Base-by-base conservation (phyloP, 768 basidiomycete genomes). In the Phlebiopsis flavidoalba region DNA sequence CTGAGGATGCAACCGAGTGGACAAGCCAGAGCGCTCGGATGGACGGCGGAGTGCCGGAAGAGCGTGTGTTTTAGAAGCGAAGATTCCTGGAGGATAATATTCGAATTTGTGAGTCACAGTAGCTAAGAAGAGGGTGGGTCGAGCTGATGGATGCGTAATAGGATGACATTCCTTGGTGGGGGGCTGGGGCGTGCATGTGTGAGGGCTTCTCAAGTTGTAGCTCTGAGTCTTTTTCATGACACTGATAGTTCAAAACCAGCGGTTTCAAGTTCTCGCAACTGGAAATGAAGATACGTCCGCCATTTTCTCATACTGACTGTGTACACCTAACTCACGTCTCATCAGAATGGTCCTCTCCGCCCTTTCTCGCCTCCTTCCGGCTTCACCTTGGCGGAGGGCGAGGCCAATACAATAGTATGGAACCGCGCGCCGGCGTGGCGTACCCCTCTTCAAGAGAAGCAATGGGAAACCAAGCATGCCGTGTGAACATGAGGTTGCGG, bases 21-120 rank as follows among this genome's bases (percentile, higher is more conserved):
- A n/a, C n/a, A 80, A 79, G 64, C 81, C 80, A 1, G 79, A 82
- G 64, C 69, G 81, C 31, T 83, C n/a, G 81, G 81, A 69, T 81
- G 1, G 54, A 43, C 11, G 45, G 15, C 63, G 70, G 3, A 70
- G 72, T 1, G n/a, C 80, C 79, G 4, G 66, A 74, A 5, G 53
- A n/a, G n/a, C n/a, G n/a, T n/a, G 65, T 17, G 66, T 81, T 2
- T 59, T 58, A 1, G 69, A 74, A 11, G 77, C 78, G 6, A 74
- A 70, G 31, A 69, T 79, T 12, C 78, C 80, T 1, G 79, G 79
- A 0, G 66, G 79, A 8, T 81, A 81, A 8, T 81, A 81, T 62
- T 75, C 78, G 4, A 70, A 77, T 58, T 48, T 78, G 79, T 79
- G 66, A 65, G 76, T 53, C 5, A 11, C 26, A 14, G 22, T 24